A percentile compares a stretch with the other conserved stretches of the same genome.
Evolutionary conservation across 495 filamentous ascomycete species (phyloP).

Genomic region (Cairneyella variabilis): DNA sequence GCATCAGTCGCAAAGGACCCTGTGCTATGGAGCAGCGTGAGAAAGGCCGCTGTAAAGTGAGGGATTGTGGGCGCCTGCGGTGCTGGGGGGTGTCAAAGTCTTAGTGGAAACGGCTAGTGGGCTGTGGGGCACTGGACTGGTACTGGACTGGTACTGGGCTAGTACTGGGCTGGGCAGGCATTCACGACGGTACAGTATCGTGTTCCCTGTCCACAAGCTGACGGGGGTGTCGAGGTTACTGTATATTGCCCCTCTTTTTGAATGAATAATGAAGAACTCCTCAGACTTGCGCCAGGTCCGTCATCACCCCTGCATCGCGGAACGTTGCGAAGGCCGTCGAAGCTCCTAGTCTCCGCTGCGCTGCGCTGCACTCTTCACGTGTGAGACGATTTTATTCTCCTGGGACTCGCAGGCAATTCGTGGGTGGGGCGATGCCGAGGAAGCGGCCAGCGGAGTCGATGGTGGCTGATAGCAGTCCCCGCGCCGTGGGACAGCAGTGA

Average conservation of each 20-base stretch:
- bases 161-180: too few species aligned
- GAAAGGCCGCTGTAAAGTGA: slow-evolving; percentile 17
- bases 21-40: slow-evolving; percentile 5
- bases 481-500: neutral
- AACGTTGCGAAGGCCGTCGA: neutral
- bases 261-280: neutral
- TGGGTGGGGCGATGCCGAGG: slow-evolving; percentile 3
- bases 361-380: slow-evolving; percentile 19
- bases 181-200: too few species aligned
- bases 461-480: neutral
- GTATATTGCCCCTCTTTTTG: slow-evolving; percentile 9
- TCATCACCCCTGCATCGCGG: neutral
- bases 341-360: neutral
- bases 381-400: neutral
- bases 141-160: too few species aligned
- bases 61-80: slow-evolving; percentile 1
- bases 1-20: neutral
- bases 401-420: too few species aligned
- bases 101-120: slow-evolving; percentile 21
- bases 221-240: neutral
- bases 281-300: neutral
- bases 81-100: slow-evolving; percentile 10
- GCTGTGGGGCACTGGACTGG: too few species aligned
- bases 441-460: neutral
- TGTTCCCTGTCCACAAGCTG: slow-evolving; percentile 9